Evolutionary conservation across 192 early-diverging fungal genomes (phyloP).

Genomic region (Podochytrium sp.): DNA sequence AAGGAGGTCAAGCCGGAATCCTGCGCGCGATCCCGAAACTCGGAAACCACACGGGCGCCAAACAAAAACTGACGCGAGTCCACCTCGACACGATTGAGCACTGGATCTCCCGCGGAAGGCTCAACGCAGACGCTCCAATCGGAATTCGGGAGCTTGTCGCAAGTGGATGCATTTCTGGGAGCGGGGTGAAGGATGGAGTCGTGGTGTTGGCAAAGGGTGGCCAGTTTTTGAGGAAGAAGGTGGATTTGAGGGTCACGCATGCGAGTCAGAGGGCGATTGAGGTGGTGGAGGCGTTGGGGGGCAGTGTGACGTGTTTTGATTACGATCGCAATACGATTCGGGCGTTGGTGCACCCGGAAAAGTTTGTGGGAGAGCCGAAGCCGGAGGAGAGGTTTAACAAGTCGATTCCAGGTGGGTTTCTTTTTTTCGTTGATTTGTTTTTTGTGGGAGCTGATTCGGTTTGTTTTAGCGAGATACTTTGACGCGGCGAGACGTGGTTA

Average conservation of each 20-base stretch:
- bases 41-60: slow-evolving; percentile 57
- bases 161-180: slow-evolving; percentile 59
- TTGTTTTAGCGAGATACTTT: slow-evolving; percentile 58
- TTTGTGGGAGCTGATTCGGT: neutral
- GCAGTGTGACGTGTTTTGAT: slow-evolving; percentile 80
- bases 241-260: slow-evolving; percentile 85
- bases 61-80: slow-evolving; percentile 30
- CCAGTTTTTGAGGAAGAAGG: slow-evolving; percentile 70
- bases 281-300: slow-evolving; percentile 80
- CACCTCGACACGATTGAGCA: slow-evolving; percentile 88
- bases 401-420: slow-evolving; percentile 27
- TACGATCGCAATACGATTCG: slow-evolving; percentile 75
- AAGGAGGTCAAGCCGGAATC: slow-evolving; percentile 92
- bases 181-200: slow-evolving; percentile 84
- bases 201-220: slow-evolving; percentile 77
- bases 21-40: slow-evolving; percentile 82
- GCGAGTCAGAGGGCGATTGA: slow-evolving; percentile 79
- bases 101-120: slow-evolving; percentile 83
- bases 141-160: slow-evolving; percentile 76
- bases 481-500: slow-evolving; percentile 76
- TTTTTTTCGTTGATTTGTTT: slow-evolving; percentile 14
- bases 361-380: slow-evolving; percentile 73
- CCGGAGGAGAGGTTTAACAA: slow-evolving; percentile 50
- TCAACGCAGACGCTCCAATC: slow-evolving; percentile 80
- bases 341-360: slow-evolving; percentile 78